These are phyloP conservation scores for Petunia axillaris DNA, from an alignment of 257 asterid species.

Conservation along the genomic window DNA sequence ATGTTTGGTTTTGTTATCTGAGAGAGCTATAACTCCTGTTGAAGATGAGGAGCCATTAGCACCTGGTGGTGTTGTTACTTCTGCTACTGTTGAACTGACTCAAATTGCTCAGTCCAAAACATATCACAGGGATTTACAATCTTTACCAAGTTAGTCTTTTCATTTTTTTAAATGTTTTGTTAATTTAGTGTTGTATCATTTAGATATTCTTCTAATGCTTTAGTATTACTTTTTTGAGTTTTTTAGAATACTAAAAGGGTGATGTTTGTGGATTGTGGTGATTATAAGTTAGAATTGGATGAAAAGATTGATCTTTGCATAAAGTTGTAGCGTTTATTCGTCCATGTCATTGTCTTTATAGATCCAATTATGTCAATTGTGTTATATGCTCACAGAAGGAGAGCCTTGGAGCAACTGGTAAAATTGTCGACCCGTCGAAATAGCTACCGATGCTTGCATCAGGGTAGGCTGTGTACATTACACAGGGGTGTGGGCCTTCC, in stretches of 20 bases:
- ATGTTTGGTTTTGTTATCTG: constrained; percentile 40
- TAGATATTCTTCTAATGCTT: too few species aligned
- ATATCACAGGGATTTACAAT: constrained; percentile 72
- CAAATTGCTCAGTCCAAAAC: constrained; percentile 43
- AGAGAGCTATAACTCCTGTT: constrained; percentile 52
- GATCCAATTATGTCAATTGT: not conserved
- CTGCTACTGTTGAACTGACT: constrained; percentile 31
- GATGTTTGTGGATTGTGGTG: not conserved
- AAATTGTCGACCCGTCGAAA: too few species aligned
- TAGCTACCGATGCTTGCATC: too few species aligned
- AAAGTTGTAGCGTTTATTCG: not conserved
- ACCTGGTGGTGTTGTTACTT: constrained; percentile 34
- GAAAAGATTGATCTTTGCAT: constrained; percentile 20
- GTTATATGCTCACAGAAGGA: not conserved
- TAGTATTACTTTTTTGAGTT: too few species aligned
- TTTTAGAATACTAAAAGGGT: too few species aligned
- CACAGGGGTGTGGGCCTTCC: too few species aligned
- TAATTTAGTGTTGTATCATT: constrained; percentile 1
- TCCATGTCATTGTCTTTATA: constrained; percentile 13
- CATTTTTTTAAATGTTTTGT: constrained; percentile 12
- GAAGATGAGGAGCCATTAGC: constrained; percentile 63
- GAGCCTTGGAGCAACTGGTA: too few species aligned
- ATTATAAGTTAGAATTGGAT: constrained; percentile 12
- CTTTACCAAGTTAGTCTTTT: constrained; percentile 75
- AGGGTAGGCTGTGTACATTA: too few species aligned